phyloP scores from a whole-genome alignment of 306 rosid species.

The Vigna nakashimae region DNA sequence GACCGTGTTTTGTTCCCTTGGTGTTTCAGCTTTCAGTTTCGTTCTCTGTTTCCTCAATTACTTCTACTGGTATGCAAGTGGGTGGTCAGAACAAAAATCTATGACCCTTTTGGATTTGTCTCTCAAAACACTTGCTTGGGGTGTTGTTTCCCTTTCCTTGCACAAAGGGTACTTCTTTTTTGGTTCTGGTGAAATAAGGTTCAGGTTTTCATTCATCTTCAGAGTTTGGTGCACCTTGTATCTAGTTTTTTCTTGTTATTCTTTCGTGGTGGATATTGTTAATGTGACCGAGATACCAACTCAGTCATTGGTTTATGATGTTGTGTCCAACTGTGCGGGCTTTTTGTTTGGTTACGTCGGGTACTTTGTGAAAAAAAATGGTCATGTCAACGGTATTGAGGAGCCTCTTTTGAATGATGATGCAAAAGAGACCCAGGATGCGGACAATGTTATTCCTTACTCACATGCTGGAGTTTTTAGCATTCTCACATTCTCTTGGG shows the following conservation, averaged over 20 bases:
- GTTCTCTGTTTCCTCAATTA: slow-evolving; percentile 34
- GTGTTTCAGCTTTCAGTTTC: slow-evolving; percentile 44
- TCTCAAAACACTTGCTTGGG: slow-evolving; percentile 52
- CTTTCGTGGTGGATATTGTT: slow-evolving; percentile 42
- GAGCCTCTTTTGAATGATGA: slow-evolving; percentile 57
- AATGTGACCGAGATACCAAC: slow-evolving; percentile 40
- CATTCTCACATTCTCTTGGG: slow-evolving; percentile 58
- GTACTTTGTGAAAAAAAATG: slow-evolving; percentile 39
- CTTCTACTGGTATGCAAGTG: slow-evolving; percentile 47
- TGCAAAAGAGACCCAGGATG: slow-evolving; percentile 43
- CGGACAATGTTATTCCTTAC: slow-evolving; percentile 56
- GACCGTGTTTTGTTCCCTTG: slow-evolving; percentile 46
- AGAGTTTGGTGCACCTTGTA: slow-evolving; percentile 55
- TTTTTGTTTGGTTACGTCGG: slow-evolving; percentile 50
- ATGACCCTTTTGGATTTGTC: slow-evolving; percentile 52
- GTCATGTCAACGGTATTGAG: slow-evolving; percentile 10
- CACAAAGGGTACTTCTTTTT: slow-evolving; percentile 37
- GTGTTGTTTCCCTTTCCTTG: slow-evolving; percentile 44
- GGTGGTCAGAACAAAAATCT: slow-evolving; percentile 49
- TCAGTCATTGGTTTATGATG: slow-evolving; percentile 51
- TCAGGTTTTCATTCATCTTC: slow-evolving; percentile 40
- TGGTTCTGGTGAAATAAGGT: slow-evolving; percentile 37
- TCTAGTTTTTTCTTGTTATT: slow-evolving; percentile 47
- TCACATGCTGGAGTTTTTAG: slow-evolving; percentile 63
- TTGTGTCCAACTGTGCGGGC: slow-evolving; percentile 38